Evolutionary conservation across 331 rosid genomes (phyloP).

Genomic region (Quercus lobata): DNA sequence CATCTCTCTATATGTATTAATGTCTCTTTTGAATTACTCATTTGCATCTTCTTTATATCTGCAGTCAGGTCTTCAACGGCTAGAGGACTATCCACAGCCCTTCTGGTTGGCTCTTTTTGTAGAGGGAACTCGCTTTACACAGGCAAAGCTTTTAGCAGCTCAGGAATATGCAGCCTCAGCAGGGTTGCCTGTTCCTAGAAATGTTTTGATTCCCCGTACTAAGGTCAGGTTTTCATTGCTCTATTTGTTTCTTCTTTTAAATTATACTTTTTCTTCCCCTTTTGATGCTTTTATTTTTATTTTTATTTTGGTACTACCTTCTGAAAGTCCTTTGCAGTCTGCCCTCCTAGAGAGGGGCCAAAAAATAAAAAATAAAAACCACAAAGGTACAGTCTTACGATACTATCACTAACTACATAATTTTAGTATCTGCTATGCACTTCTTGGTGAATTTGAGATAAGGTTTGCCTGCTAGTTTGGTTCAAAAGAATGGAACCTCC

Average conservation of each 20-base stretch:
- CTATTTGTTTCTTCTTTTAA: not conserved
- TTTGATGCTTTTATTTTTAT: not conserved
- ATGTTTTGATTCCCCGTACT: slow-evolving; percentile 96
- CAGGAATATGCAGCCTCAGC: slow-evolving; percentile 79
- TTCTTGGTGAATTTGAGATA: not conserved
- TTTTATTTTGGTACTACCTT: not conserved
- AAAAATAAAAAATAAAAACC: not conserved
- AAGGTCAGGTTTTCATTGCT: slow-evolving; percentile 50
- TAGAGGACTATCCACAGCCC: slow-evolving; percentile 81
- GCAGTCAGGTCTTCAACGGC: slow-evolving; percentile 80
- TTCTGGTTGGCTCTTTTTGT: slow-evolving; percentile 99
- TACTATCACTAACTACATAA: not conserved
- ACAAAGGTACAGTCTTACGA: not conserved
- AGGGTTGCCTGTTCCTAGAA: slow-evolving; percentile 81
- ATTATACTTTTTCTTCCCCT: not conserved
- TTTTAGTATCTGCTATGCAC: not conserved
- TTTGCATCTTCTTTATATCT: slow-evolving; percentile 31
- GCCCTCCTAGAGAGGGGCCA: not conserved
- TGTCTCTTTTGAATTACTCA: slow-evolving; percentile 14
- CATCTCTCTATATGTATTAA: not conserved
- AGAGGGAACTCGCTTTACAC: slow-evolving; percentile 97
- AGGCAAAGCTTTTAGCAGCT: slow-evolving; percentile 80
- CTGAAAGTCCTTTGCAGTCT: not conserved
- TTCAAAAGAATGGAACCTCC: not conserved
- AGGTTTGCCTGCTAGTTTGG: not conserved